Evolutionary conservation across 2,329 filamentous ascomycete species (phyloP).

Genomic region (Thielaviopsis ethacetica): DNA sequence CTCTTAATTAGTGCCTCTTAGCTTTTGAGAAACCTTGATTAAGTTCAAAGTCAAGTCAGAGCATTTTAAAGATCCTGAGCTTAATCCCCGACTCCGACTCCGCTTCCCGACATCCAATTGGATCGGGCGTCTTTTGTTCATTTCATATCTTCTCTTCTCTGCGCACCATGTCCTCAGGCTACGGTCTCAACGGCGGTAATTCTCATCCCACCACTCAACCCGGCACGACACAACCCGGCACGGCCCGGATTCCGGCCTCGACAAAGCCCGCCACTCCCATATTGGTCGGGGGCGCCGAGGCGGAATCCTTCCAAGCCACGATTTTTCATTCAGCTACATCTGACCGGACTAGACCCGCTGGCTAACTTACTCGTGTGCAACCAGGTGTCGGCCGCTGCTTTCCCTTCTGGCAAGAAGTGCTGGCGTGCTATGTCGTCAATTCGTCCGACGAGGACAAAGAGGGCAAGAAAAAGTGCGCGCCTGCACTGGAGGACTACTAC

Average conservation of each 20-base stretch:
- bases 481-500: conserved; percentile 88
- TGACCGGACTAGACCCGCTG: neutral
- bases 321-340: neutral
- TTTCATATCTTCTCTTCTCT: neutral
- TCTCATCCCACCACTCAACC: neutral
- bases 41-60: neutral
- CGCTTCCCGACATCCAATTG: neutral
- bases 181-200: conserved; percentile 62
- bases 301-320: neutral
- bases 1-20: neutral
- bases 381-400: conserved; percentile 67
- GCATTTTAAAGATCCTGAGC: no score
- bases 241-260: neutral
- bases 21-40: neutral
- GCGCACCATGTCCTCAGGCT: conserved; percentile 59
- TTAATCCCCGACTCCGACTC: neutral
- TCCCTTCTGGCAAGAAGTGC: conserved; percentile 98
- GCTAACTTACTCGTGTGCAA: neutral
- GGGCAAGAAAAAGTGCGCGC: conserved; percentile 75
- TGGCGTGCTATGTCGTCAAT: conserved; percentile 96
- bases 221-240: neutral
- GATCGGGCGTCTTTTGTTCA: neutral
- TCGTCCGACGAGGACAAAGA: conserved; percentile 60
- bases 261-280: neutral
- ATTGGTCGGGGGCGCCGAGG: neutral